Evolutionary conservation across 805 yeast species (phyloP), one percentile per base, ranked within the genome.

Genomic region (Pichia scutulata): DNA sequence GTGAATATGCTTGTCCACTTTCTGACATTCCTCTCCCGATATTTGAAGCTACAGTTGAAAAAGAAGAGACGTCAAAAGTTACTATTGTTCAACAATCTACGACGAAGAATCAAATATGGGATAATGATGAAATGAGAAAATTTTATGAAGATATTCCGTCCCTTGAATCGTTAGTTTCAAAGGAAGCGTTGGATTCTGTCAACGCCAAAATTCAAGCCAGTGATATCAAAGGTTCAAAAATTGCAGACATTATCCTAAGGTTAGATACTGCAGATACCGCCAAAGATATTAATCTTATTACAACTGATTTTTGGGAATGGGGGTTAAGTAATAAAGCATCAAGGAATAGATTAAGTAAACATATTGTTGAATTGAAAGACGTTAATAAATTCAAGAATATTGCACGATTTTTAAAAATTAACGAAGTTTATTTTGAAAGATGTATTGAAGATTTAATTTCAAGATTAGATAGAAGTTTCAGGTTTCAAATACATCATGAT

Each of bases 311-410:
- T 62, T 77, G 84, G 77, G 48, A 53, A 4, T 55, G 65, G n/a
- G 66, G 65, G 9, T 65, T 88, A 23, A 77, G 83, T 60, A 86
- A 86, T 59, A 87, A 84, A 62, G 89, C 93, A 0, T 80, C 95
- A 0, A 76, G 74, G 44, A 77, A 80, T 55, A 71, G 88, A 55
- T 60, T 89, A 8, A 59, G 78, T 45, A 76, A 74, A 47, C 80
- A 79, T 59, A 76, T 87, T 49, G 66, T 73, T 7, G 78, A 77
- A 22, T 68, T 74, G 44, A 64, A 70, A 43, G 76, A 77, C 52
- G 61, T 76, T 56, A 68, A 72, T 36, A 73, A 70, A 53, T 65
- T 76, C 26, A 74, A 69, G 51, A 70, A 75, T 43, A 84, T 77
- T 63, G 78, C 86, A 0, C 72, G 95, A 48, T 85, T 89, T 61